Evolutionary conservation across 257 asterid genomes (phyloP).

Genomic region (Penstemon newberryi): DNA sequence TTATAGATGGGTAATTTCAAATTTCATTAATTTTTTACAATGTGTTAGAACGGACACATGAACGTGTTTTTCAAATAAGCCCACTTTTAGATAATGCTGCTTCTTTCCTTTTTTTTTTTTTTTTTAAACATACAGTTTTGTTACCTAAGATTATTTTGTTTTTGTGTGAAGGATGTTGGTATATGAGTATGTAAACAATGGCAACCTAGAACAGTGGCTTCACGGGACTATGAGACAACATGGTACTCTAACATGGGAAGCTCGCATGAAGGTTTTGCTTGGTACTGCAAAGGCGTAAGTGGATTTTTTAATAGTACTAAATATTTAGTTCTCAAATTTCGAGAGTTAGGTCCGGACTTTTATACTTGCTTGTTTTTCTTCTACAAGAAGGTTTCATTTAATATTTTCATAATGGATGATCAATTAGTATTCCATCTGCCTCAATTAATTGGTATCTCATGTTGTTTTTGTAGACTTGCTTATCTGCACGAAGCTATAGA

Average conservation of each 20-base stretch:
- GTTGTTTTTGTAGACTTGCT: constrained; percentile 66
- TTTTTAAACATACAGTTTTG: constrained; percentile 11
- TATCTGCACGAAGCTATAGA: constrained; percentile 96
- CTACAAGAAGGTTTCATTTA: no score
- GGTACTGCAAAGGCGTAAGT: constrained; percentile 99
- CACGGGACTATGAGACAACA: constrained; percentile 90
- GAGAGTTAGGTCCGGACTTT: no score
- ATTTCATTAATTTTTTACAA: no score
- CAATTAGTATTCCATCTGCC: background rate
- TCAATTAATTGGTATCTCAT: background rate
- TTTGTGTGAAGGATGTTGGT: constrained; percentile 75
- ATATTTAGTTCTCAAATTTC: background rate
- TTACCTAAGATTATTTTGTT: constrained; percentile 12
- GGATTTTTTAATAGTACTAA: constrained; percentile 1
- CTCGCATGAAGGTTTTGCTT: constrained; percentile 89
- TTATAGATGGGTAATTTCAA: no score
- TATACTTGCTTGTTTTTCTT: no score
- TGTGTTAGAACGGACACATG: no score
- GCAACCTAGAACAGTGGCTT: constrained; percentile 97
- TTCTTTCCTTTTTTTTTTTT: background rate
- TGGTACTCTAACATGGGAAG: constrained; percentile 91
- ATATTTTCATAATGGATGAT: no score
- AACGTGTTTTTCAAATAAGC: no score
- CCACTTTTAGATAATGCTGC: background rate
- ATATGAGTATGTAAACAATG: constrained; percentile 89